Percentiles rank a stretch among this genome's conserved stretches.
Conservation (phyloP, 441 rosid genomes). For the Adansonia grandidieri region DNA sequence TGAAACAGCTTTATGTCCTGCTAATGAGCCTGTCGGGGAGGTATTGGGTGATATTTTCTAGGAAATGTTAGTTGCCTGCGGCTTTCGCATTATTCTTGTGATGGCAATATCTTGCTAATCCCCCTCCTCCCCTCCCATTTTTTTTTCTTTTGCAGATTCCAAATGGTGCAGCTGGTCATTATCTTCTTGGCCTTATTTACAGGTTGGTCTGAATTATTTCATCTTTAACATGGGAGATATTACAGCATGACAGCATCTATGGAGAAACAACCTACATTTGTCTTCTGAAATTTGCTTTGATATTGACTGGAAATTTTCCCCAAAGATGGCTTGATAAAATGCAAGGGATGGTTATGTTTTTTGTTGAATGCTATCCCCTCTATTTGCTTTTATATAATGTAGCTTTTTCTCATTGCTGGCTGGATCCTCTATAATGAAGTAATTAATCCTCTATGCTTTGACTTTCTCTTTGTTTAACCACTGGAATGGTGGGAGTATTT, state of each 20-base stretch:
- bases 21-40: slow-evolving; percentile 83
- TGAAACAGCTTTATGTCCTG: slow-evolving; percentile 79
- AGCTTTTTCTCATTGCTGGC: neutral
- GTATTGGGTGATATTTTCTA: slow-evolving; percentile 40
- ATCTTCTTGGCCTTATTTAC: slow-evolving; percentile 92
- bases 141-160: slow-evolving; percentile 64
- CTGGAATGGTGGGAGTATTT: neutral
- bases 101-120: slow-evolving; percentile 26
- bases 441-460: neutral
- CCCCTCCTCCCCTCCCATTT: neutral
- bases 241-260: neutral
- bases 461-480: neutral
- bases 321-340: neutral
- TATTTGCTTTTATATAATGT: neutral
- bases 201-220: slow-evolving; percentile 50
- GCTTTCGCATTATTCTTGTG: slow-evolving; percentile 7
- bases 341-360: neutral
- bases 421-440: neutral
- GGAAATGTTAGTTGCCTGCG: neutral
- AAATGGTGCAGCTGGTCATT: slow-evolving; percentile 94
- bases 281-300: neutral
- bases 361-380: neutral
- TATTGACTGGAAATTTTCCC: neutral
- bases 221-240: neutral
- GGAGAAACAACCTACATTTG: neutral